A percentile compares a stretch with the other conserved stretches of the same genome.
These are phyloP conservation scores for Leccinum uliginosum DNA, from an alignment of 768 basidiomycete genomes.

Conservation along the genomic window DNA sequence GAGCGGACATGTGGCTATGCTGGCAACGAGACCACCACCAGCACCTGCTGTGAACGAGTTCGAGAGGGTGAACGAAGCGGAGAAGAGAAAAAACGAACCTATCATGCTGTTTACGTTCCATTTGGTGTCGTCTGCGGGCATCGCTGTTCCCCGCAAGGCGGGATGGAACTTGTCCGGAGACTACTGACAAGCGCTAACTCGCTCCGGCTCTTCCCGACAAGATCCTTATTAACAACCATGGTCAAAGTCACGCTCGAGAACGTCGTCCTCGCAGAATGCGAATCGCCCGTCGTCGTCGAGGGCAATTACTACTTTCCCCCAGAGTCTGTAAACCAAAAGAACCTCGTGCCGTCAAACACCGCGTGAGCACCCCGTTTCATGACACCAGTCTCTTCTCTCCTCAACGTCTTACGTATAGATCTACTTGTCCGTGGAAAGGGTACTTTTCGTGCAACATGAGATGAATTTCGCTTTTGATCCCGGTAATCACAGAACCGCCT, in stretches of 20 bases:
- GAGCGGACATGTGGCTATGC: constrained; percentile 92
- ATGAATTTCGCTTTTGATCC: not conserved
- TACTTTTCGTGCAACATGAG: constrained; percentile 16
- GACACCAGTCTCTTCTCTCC: constrained; percentile 1
- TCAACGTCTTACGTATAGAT: constrained; percentile 30
- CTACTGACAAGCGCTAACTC: no score
- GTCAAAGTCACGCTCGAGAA: constrained; percentile 53
- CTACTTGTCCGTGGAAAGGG: constrained; percentile 73
- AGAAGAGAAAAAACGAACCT: constrained; percentile 38
- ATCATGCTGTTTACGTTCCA: constrained; percentile 81
- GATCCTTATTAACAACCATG: constrained; percentile 17
- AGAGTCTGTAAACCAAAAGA: constrained; percentile 39
- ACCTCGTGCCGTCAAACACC: constrained; percentile 50
- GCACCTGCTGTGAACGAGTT: constrained; percentile 66
- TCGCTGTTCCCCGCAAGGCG: constrained; percentile 62
- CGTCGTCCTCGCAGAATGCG: constrained; percentile 53
- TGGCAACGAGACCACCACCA: constrained; percentile 89
- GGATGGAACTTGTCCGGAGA: constrained; percentile 29
- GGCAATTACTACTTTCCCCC: constrained; percentile 76
- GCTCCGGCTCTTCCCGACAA: constrained; percentile 21
- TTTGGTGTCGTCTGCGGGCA: constrained; percentile 55
- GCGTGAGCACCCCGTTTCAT: constrained; percentile 33
- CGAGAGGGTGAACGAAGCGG: not conserved
- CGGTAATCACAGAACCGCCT: constrained; percentile 43
- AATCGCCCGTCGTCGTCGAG: constrained; percentile 54